Percentiles rank a stretch among this genome's conserved stretches.
phyloP scores from a whole-genome alignment of 148 eudicot species.

The Silene uniflora region DNA sequence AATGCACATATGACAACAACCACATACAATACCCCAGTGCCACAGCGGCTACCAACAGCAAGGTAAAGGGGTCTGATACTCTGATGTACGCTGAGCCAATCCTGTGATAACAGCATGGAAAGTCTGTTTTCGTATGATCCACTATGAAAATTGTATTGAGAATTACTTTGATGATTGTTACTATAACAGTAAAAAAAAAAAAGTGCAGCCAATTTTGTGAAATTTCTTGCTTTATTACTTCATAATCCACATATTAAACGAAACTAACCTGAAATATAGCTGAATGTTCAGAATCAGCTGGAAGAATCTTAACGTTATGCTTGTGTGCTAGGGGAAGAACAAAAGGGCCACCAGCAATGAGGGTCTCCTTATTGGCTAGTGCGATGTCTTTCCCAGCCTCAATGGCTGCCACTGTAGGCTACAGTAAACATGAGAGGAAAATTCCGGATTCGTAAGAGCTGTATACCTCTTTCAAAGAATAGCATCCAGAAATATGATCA shows the following conservation, averaged over 20 bases:
- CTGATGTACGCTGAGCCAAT: too few species aligned
- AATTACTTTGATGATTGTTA: too few species aligned
- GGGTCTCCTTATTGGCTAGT: constrained; percentile 95
- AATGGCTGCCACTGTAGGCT: constrained; percentile 99
- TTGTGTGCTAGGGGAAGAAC: constrained; percentile 96
- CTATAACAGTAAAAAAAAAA: too few species aligned
- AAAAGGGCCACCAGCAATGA: constrained; percentile 99
- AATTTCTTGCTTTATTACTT: too few species aligned
- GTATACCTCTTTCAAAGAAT: neutral
- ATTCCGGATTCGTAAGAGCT: neutral
- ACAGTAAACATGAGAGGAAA: neutral
- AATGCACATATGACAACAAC: too few species aligned
- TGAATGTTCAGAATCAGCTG: constrained; percentile 99
- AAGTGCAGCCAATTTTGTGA: too few species aligned
- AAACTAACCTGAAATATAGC: constrained; percentile 86
- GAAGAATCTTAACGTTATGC: constrained; percentile 98
- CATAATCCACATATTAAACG: neutral
- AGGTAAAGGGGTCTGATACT: too few species aligned
- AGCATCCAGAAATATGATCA: neutral
- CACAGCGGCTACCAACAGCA: too few species aligned
- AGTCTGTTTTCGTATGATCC: too few species aligned
- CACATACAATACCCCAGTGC: too few species aligned
- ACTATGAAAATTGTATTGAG: too few species aligned
- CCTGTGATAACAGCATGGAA: too few species aligned
- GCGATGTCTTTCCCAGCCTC: constrained; percentile 97